phyloP scores from a whole-genome alignment of 2,329 filamentous ascomycete genomes.

The Rhynchosporium graminicola region DNA sequence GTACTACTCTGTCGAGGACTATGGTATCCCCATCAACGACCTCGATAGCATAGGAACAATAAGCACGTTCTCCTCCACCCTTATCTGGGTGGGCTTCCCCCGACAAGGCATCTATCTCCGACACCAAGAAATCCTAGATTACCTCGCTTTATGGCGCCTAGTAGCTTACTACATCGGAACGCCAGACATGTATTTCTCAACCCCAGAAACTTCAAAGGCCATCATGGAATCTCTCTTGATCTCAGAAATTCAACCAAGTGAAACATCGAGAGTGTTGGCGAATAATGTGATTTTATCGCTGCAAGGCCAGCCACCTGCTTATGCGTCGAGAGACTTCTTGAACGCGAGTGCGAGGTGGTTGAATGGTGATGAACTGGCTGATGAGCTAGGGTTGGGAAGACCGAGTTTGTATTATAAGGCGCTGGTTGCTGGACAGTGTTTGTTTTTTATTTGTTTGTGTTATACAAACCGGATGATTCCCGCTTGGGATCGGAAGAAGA shows the following conservation, averaged over 20 bases:
- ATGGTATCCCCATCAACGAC: slow-evolving; percentile 72
- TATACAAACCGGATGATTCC: slow-evolving; percentile 52
- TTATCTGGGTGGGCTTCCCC: slow-evolving; percentile 70
- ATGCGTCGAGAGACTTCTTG: slow-evolving; percentile 66
- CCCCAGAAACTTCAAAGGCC: slow-evolving; percentile 54
- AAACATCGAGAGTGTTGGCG: slow-evolving; percentile 63
- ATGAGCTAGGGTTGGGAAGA: slow-evolving; percentile 49
- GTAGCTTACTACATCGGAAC: slow-evolving; percentile 71
- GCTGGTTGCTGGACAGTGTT: slow-evolving; percentile 36
- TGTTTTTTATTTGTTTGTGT: slow-evolving; percentile 39
- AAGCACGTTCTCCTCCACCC: slow-evolving; percentile 64
- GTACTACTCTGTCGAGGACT: slow-evolving; percentile 61
- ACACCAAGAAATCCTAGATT: slow-evolving; percentile 64
- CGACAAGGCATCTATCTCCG: slow-evolving; percentile 70
- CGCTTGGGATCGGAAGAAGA: slow-evolving; percentile 49
- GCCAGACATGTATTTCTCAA: slow-evolving; percentile 61
- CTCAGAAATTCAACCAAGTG: slow-evolving; percentile 66
- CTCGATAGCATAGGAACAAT: slow-evolving; percentile 75
- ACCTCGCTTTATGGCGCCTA: slow-evolving; percentile 75
- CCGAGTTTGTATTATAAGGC: slow-evolving; percentile 34
- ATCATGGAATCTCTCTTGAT: slow-evolving; percentile 69
- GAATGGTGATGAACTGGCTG: slow-evolving; percentile 64
- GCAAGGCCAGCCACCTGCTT: slow-evolving; percentile 65
- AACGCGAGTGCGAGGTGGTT: slow-evolving; percentile 68
- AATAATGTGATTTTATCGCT: slow-evolving; percentile 74